Conservation (phyloP, 768 basidiomycete genomes). For the Mycena epipterygia region DNA sequence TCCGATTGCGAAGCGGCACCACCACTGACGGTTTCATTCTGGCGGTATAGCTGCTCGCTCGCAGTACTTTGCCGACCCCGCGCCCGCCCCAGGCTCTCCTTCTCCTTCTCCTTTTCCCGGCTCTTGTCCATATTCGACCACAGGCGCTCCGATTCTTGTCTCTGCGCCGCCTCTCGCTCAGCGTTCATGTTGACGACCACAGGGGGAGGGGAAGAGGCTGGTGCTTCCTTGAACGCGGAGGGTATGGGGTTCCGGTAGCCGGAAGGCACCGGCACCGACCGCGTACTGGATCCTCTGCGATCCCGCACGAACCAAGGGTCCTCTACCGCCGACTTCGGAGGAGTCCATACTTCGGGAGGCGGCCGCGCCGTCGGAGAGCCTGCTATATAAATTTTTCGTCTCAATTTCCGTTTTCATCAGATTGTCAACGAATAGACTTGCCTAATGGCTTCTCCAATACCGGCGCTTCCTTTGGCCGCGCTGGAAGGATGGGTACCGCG, state of each 20-base stretch:
- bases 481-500: neutral
- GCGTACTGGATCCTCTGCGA: conserved; percentile 4
- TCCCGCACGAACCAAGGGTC: neutral
- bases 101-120: conserved; percentile 22
- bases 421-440: neutral
- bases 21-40: conserved; percentile 24
- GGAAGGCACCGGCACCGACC: neutral
- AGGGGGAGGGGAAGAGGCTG: neutral
- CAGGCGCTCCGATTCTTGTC: conserved; percentile 10
- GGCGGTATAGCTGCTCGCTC: conserved; percentile 23
- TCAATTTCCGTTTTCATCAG: neutral
- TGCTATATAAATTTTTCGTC: neutral
- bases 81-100: conserved; percentile 2
- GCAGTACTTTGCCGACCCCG: conserved; percentile 15
- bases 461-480: conserved; percentile 1
- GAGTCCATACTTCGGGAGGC: conserved; percentile 23
- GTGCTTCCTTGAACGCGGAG: neutral
- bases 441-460: conserved; percentile 9
- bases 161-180: conserved; percentile 7
- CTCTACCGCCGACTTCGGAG: conserved; percentile 1
- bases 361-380: conserved; percentile 15
- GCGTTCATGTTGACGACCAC: neutral
- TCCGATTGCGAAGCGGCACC: conserved; percentile 8
- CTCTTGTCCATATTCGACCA: conserved; percentile 1
- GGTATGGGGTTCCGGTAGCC: conserved; percentile 17